Conservation (phyloP, 768 basidiomycete genomes). For the Zangia roseola region DNA sequence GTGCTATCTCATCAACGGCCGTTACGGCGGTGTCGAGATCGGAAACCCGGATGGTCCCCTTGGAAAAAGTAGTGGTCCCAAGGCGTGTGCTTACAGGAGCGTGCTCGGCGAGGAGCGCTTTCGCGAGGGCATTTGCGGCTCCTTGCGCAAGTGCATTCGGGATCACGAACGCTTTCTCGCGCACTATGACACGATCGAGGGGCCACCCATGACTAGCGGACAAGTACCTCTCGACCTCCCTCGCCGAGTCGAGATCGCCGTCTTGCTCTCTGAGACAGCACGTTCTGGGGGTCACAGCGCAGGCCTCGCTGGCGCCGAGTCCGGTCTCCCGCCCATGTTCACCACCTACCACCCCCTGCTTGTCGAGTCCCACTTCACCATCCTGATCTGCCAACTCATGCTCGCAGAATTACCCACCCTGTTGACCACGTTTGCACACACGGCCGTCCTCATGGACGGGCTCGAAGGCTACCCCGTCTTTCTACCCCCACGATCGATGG, state of each 20-base stretch:
- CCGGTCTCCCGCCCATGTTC: conserved; percentile 52
- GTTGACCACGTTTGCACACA: conserved; percentile 61
- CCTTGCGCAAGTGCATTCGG: conserved; percentile 73
- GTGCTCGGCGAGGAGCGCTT: conserved; percentile 55
- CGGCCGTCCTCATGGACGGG: conserved; percentile 71
- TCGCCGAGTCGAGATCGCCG: conserved; percentile 62
- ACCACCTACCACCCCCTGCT: conserved; percentile 91
- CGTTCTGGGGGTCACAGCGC: conserved; percentile 57
- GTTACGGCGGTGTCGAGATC: conserved; percentile 84
- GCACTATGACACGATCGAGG: conserved; percentile 78
- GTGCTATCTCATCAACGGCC: conserved; percentile 71
- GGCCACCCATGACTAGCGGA: conserved; percentile 16
- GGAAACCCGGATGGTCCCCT: conserved; percentile 78
- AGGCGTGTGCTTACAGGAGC: conserved; percentile 61
- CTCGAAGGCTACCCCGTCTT: conserved; percentile 90
- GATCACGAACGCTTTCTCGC: conserved; percentile 84
- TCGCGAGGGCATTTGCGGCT: conserved; percentile 55
- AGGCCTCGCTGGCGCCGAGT: conserved; percentile 38
- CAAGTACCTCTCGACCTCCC: conserved; percentile 39
- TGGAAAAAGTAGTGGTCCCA: conserved; percentile 55
- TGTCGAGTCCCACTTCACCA: conserved; percentile 82
- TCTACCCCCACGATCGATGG: conserved; percentile 83
- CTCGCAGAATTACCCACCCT: conserved; percentile 69
- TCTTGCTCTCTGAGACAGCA: conserved; percentile 62
- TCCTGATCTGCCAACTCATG: conserved; percentile 73